Base-by-base conservation (phyloP, 169 alveolate genomes). In the Fabrea salina region DNA sequence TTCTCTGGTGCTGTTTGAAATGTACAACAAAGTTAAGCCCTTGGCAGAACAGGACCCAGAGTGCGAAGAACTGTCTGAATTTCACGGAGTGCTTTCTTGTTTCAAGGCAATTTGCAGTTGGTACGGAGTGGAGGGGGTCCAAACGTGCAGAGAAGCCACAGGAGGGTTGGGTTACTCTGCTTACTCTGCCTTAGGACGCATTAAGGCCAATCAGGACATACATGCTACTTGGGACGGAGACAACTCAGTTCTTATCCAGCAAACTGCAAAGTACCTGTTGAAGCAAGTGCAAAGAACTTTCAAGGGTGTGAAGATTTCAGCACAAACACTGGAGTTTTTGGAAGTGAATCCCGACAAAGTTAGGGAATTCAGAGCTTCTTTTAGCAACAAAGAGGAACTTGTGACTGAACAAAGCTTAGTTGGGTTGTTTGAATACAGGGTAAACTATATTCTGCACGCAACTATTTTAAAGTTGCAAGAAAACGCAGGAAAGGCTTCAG, bases 161-260 rank as follows among this genome's bases (percentile, higher is more conserved):
- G 91, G 91, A 3, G 91, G 91, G 22, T 19, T 75, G 11, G 91
- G 91, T 5, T 80, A 53, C 39, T 82, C 88, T 56, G 66, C 41
- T 30, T 82, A 82, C 53, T 37, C 77, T 8, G 27, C 57, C n/a
- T 39, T 85, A 39, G 74, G 74, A 4, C 4, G 30, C n/a, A 39
- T 68, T 3, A 39, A 19, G 44, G 35, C 22, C 0, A 49, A 40
- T 7, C 25, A 40, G 7, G 91, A 85, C 50, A 44, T 82, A n/a
- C 57, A 82, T 30, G 56, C 64, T 19, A 85, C 91, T 27, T 85
- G 88, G 88, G 91, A 85, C 67, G 91, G 91, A 30, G 91, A 85
- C 37, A 85, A 85, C 51, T 22, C 75, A 30, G 88, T 85, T 16
- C 83, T 85, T 16, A 35, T 80, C 7, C 78, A 81, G 66, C 72